A percentile compares a stretch with the other conserved stretches of the same genome.
Evolutionary conservation across 768 basidiomycete species (phyloP).

Genomic region (Suillus bovinus): DNA sequence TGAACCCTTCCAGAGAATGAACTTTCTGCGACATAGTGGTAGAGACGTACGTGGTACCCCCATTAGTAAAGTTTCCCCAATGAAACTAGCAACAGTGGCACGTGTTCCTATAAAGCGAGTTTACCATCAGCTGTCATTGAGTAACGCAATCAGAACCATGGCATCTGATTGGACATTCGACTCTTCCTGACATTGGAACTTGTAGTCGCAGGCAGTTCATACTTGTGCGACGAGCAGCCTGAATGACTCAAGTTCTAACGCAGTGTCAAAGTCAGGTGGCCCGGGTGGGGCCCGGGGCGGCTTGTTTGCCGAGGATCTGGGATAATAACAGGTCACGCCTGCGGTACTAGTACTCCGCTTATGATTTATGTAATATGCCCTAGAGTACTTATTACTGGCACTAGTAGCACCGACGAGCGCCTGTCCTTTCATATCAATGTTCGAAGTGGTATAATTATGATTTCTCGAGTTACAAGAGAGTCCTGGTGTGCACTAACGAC

Average conservation of each 20-base stretch:
- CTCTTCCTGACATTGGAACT: not conserved
- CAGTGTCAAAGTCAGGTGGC: too few species aligned
- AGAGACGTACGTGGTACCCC: not conserved
- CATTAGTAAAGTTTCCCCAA: not conserved
- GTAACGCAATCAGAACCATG: too few species aligned
- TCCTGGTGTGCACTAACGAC: not conserved
- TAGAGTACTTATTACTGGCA: not conserved
- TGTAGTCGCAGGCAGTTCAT: not conserved
- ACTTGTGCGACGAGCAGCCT: not conserved
- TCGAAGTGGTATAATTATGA: not conserved
- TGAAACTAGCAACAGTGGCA: not conserved
- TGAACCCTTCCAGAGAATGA: conserved; percentile 6
- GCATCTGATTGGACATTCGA: not conserved
- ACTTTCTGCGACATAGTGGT: not conserved
- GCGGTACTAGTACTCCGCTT: too few species aligned
- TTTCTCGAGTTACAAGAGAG: not conserved
- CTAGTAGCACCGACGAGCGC: not conserved
- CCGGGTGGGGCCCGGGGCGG: too few species aligned
- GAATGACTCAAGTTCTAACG: not conserved
- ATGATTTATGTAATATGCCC: not conserved
- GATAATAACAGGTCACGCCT: too few species aligned
- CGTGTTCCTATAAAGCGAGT: too few species aligned
- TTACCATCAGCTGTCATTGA: too few species aligned
- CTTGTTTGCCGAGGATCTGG: not conserved
- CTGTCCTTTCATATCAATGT: not conserved